Evolutionary conservation across 2,329 filamentous ascomycete species (phyloP).

Genomic region (Exophiala sp.): DNA sequence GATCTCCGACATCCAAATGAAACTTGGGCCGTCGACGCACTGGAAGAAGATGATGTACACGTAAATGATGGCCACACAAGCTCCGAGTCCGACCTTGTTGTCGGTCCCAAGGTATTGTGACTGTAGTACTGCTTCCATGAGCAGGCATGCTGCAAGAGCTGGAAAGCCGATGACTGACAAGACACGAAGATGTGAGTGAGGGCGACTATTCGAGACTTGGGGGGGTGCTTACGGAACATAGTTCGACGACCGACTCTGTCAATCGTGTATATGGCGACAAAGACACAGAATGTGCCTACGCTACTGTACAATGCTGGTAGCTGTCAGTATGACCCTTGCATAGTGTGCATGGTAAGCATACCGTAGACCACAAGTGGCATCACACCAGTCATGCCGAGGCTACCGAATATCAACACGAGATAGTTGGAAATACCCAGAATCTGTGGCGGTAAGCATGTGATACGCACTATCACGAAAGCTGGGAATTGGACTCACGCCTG

Average conservation of each 20-base stretch:
- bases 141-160: slow-evolving; percentile 37
- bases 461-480: too few species aligned
- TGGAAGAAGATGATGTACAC: slow-evolving; percentile 38
- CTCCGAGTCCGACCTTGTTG: slow-evolving; percentile 34
- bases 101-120: slow-evolving; percentile 34
- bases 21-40: slow-evolving; percentile 42
- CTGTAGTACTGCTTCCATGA: slow-evolving; percentile 36
- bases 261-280: slow-evolving; percentile 67
- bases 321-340: background rate
- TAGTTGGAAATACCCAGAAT: slow-evolving; percentile 37
- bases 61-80: slow-evolving; percentile 40
- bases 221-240: slow-evolving; percentile 14
- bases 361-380: slow-evolving; percentile 44
- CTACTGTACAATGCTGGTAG: slow-evolving; percentile 44
- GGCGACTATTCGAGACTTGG: background rate
- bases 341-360: background rate
- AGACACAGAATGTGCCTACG: slow-evolving; percentile 56
- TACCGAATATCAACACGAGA: slow-evolving; percentile 37
- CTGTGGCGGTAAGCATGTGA: too few species aligned
- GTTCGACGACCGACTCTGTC: slow-evolving; percentile 64
- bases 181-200: background rate
- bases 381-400: slow-evolving; percentile 36
- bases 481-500: slow-evolving; percentile 28
- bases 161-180: slow-evolving; percentile 26
- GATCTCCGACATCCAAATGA: slow-evolving; percentile 31